These are phyloP conservation scores for Penicillium arizonense DNA, from an alignment of 495 filamentous ascomycete genomes.

Conservation along the genomic window DNA sequence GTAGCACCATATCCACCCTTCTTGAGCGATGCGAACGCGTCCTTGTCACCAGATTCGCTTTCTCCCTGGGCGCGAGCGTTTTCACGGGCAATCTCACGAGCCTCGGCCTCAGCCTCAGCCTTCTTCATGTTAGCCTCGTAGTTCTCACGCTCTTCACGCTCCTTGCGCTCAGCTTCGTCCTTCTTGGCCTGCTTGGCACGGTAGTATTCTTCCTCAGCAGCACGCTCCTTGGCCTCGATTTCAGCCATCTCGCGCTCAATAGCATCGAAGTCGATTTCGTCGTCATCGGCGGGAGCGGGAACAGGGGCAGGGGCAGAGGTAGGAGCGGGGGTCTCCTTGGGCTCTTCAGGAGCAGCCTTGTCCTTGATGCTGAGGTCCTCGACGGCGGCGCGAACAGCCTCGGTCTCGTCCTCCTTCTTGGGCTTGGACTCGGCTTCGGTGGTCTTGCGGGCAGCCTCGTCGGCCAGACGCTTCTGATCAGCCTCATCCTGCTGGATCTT, in stretches of 20 bases:
- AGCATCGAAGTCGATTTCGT: constrained; percentile 52
- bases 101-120: constrained; percentile 57
- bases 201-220: constrained; percentile 57
- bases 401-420: constrained; percentile 39
- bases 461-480: constrained; percentile 49
- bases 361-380: constrained; percentile 40
- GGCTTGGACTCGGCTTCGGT: constrained; percentile 44
- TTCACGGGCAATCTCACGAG: constrained; percentile 51
- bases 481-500: constrained; percentile 57
- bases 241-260: constrained; percentile 53
- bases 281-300: constrained; percentile 36
- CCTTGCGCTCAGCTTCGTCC: constrained; percentile 61
- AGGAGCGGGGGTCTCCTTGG: constrained; percentile 19
- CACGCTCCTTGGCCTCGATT: constrained; percentile 59
- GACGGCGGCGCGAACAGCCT: constrained; percentile 31
- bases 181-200: constrained; percentile 60
- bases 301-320: constrained; percentile 33
- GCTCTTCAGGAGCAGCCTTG: constrained; percentile 23
- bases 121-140: constrained; percentile 56
- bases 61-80: constrained; percentile 41
- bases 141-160: constrained; percentile 47
- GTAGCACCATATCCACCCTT: constrained; percentile 47
- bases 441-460: constrained; percentile 49
- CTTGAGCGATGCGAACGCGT: constrained; percentile 56
- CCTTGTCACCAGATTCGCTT: constrained; percentile 30